Base-by-base conservation (phyloP, 2,329 filamentous ascomycete species). In the Talaromyces sp. region DNA sequence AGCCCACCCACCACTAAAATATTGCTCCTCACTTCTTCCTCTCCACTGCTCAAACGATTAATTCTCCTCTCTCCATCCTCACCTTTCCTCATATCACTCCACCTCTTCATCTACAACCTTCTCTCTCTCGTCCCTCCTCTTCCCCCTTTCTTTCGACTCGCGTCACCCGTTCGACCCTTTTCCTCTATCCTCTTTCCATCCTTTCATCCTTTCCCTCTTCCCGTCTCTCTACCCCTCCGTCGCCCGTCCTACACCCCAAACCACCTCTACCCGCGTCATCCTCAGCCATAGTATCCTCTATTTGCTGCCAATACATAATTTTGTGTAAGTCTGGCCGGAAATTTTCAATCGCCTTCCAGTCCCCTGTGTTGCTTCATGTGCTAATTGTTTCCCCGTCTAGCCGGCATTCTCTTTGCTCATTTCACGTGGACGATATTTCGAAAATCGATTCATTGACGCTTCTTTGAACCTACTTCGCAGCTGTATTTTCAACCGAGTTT, bases 151-250 rank as follows among this genome's bases (percentile, higher is more conserved):
- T 68, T 64, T 68, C 67, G 65, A 68, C 43, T 31, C 60, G 31
- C 22, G 37, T 57, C 41, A 54, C 24, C 59, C 35, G 22, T 33
- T 52, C 67, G 65, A 63, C 66, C 39, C 63, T 66, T 66, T 64
- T 66, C 69, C 41, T 45, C 14, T 43, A n/a, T 45, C 41, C 70
- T 66, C 67, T 61, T 56, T 63, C 69, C 64, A 65, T 68, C 67
- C 63, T 62, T 64, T 54, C 47, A 31, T 64, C 61, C 56, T 41
- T 58, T 63, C 27, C 66, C 68, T 43, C 67, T 68, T 14, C 68
- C 70, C 7, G 68, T 67, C 8, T 68, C 69, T 63, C 71, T 47
- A 66, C 67, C 16, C 56, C 65, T 50, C 66, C 69, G 61, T 69
- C 70, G 13, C 68, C 60, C 65, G 60, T 65, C 39, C 66, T 39